A percentile compares a stretch with the other conserved stretches of the same genome.
phyloP scores from a whole-genome alignment of 495 filamentous ascomycete species.

The Neurospora hispaniola region DNA sequence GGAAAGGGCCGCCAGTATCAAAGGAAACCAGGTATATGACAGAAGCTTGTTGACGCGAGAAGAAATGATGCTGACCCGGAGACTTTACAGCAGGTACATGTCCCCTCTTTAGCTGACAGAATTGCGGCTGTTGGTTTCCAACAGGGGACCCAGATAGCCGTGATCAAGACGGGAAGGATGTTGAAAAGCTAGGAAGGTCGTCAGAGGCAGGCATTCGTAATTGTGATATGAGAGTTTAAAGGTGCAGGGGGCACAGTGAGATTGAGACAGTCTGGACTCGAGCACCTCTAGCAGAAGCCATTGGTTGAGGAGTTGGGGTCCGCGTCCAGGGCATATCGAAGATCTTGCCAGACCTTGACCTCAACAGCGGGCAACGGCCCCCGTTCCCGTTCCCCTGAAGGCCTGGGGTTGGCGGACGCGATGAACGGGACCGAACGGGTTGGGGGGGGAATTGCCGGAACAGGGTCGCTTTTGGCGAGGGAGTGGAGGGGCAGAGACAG shows the following conservation, averaged over 20 bases:
- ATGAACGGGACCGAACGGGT: neutral
- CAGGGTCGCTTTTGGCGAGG: neutral
- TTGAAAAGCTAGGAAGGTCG: conserved; percentile 9
- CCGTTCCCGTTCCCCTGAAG: neutral
- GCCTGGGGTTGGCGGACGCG: neutral
- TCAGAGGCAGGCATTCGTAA: neutral
- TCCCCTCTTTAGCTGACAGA: neutral
- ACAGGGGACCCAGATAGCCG: neutral
- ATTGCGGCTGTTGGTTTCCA: neutral
- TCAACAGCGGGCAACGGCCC: neutral
- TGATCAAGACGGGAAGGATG: conserved; percentile 2
- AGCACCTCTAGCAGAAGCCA: neutral
- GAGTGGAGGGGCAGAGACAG: neutral
- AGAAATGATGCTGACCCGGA: neutral
- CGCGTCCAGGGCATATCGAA: neutral
- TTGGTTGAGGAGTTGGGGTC: neutral
- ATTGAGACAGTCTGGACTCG: neutral
- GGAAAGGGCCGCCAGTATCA: neutral
- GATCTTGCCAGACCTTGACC: neutral
- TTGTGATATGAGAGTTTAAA: neutral
- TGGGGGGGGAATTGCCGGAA: neutral
- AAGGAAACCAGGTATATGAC: neutral
- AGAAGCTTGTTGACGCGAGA: conserved; percentile 3
- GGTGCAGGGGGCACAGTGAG: conserved; percentile 6
- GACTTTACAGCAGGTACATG: neutral